Base-by-base conservation (phyloP, 352 stramenopile genomes). In the Phytopythium kandeliae region DNA sequence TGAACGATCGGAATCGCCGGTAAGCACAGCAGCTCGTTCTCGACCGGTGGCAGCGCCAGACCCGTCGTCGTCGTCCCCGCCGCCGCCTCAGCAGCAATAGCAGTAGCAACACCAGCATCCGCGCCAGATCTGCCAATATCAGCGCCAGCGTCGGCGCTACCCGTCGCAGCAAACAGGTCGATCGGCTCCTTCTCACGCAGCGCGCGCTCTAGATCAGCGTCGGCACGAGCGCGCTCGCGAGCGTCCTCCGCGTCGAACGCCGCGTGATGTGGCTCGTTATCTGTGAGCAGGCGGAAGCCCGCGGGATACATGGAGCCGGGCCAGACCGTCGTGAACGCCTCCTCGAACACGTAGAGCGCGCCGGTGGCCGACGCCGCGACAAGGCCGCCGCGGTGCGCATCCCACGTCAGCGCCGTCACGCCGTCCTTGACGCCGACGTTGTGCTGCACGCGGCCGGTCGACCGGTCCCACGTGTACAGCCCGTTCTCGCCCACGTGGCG, bases 261-360 rank as follows among this genome's bases (percentile, higher is more conserved):
- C 7, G 74, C 70, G 2, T 84, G 42, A 40, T 92, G 75, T 16
- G 78, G 26, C 56, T 92, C 83, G 43, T 94, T 94, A 57, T 94
- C 80, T 0, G 67, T 89, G 36, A 95, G 69, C 3, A 95, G 49
- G 17, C 74, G 80, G 47, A 92, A 95, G 0, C 81, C 79, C 8
- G 74, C 63, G 12, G 84, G 83, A 48, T 94, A 95, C 85, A 95
- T 95, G 9, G 85, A 73, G 2, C 82, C 80, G 12, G 78, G 78
- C 78, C 78, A 93, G 19, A 69, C 74, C 11, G 78, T 89, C 19
- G 60, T 76, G 57, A 90, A 92, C n/a, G 76, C 45, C 37, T 90
- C 74, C 47, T 92, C 83, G 5, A 91, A 48, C 25, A 87, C 74
- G 38, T 86, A 69, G n/a, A 93, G 58, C 13, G 74, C 62, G 2